Evolutionary conservation across 331 rosid genomes (phyloP), one percentile per base, ranked within the genome.

Genomic region (Erythrophleum ivorense): DNA sequence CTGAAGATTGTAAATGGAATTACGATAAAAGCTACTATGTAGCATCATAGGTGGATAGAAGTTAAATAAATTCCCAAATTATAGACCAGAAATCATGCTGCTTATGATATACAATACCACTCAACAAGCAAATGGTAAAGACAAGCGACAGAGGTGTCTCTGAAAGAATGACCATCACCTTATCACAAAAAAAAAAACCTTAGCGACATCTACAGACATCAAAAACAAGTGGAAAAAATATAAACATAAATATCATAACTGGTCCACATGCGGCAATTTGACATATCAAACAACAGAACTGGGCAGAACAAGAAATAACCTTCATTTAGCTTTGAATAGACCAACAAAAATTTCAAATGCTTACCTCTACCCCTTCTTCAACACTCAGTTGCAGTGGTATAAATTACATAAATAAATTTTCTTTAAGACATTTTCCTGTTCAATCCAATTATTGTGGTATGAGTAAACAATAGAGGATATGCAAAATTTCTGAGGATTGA

Each of bases 301-400:
- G 4, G 1, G 31, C 15, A 11, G 63, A 24, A 19, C n/a, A 71
- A 81, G 0, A 77, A 34, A 29, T 24, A 6, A 49, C 11, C 80
- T 81, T 77, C 82, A 77, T 12, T 69, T 53, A 55, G 54, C 29
- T 46, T 70, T 40, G 67, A 75, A 33, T 40, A 53, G 67, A 63
- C 58, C n/a, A 19, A 57, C 68, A 82, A 64, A 19, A 18, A 74
- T 21, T 68, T 48, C 43, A 60, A 64, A 59, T 65, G 34, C 29
- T 78, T 41, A 50, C 57, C n/a, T 15, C 41, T 72, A 12, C n/a
- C 54, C 48, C 68, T 50, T 46, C 60, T 57, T 24, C 24, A 53
- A 58, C 70, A 76, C 21, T 11, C 49, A 81, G 70, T 71, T 68
- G 66, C 46, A 59, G 68, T 8, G 29, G 70, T 41, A 69, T 63